A percentile compares a stretch with the other conserved stretches of the same genome.
phyloP scores from a whole-genome alignment of 768 basidiomycete genomes.

The Psilocybe subaeruginosa region DNA sequence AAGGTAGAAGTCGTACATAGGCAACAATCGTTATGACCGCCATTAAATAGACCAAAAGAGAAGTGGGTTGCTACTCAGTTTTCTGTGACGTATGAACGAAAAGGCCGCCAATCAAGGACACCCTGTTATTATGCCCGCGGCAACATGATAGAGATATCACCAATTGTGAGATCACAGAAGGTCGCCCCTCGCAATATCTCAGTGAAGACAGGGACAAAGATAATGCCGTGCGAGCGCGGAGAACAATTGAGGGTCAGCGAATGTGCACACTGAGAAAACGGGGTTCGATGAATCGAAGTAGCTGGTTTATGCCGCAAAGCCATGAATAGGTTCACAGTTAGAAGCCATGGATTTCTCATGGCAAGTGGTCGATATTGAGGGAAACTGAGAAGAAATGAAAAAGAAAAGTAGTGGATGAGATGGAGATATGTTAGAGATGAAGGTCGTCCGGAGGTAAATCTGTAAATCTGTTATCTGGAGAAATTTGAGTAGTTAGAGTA shows the following conservation, averaged over 20 bases:
- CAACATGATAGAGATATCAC: not conserved
- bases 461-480: conserved; percentile 14
- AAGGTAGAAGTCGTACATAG: not conserved
- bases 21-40: not conserved
- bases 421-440: conserved; percentile 7
- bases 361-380: conserved; percentile 21
- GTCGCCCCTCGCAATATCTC: not conserved
- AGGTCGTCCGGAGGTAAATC: conserved; percentile 15
- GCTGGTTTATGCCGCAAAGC: conserved; percentile 9
- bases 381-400: not conserved
- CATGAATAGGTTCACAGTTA: conserved; percentile 21
- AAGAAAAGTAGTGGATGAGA: not conserved
- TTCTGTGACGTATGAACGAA: conserved; percentile 14
- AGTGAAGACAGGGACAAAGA: not conserved
- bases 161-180: not conserved
- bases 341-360: conserved; percentile 14
- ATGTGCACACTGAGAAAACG: not conserved
- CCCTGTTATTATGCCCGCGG: not conserved
- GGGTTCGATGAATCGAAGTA: not conserved
- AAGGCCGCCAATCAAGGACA: conserved; percentile 15
- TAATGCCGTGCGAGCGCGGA: not conserved
- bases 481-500: conserved; percentile 55
- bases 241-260: conserved; percentile 10
- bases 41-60: not conserved
- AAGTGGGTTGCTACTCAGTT: not conserved